Conservation (phyloP, 2,329 filamentous ascomycete species). For the Stachybotrys chartarum region DNA sequence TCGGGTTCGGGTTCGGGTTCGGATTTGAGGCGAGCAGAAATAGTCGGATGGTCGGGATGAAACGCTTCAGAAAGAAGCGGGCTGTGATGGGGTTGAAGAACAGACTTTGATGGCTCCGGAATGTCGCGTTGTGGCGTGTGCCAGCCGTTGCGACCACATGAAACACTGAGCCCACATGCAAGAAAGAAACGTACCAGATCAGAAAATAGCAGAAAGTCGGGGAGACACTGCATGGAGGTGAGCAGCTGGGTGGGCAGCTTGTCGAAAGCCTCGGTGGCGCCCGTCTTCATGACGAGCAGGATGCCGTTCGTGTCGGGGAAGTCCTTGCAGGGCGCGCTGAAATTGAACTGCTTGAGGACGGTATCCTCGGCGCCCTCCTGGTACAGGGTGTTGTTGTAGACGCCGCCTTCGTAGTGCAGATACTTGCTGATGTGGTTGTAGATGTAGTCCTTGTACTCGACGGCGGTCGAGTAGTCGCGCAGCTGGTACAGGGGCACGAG, state of each 20-base stretch:
- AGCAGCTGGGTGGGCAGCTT: slow-evolving; percentile 49
- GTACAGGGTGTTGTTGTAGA: slow-evolving; percentile 33
- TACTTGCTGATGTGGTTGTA: slow-evolving; percentile 22
- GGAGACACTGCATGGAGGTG: slow-evolving; percentile 45
- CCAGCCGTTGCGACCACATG: not conserved
- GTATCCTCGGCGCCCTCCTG: slow-evolving; percentile 23
- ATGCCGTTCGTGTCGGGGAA: slow-evolving; percentile 37
- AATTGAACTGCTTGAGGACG: slow-evolving; percentile 27
- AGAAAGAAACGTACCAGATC: slow-evolving; percentile 33
- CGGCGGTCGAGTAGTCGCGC: slow-evolving; percentile 15
- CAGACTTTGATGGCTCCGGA: not conserved
- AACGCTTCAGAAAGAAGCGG: too few relatives aligned
- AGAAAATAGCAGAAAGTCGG: slow-evolving; percentile 49
- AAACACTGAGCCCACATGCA: not conserved
- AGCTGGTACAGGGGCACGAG: slow-evolving; percentile 22
- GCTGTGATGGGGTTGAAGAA: too few relatives aligned
- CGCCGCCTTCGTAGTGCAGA: slow-evolving; percentile 15
- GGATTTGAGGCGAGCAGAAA: too few relatives aligned
- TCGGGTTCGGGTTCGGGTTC: too few relatives aligned
- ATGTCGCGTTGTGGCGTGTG: not conserved
- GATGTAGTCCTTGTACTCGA: slow-evolving; percentile 16
- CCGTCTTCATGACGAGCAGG: slow-evolving; percentile 51
- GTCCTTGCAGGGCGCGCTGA: slow-evolving; percentile 28
- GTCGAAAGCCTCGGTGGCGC: slow-evolving; percentile 46
- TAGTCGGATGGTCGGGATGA: too few relatives aligned